Conservation (phyloP, 352 stramenopile species). For the Pythium sp. region DNA sequence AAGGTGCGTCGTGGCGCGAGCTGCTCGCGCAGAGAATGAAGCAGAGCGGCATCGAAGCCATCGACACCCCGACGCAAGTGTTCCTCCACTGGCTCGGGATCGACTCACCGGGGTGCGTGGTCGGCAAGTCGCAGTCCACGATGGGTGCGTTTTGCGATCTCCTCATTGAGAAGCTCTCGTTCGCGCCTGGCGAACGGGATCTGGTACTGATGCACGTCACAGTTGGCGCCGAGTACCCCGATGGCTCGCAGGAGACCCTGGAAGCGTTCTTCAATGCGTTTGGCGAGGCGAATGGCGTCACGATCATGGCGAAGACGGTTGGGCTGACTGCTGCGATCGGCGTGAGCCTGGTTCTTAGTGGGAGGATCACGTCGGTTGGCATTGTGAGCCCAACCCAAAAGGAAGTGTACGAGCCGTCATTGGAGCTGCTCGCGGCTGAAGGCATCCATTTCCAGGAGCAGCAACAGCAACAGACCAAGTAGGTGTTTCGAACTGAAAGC, state of each 20-base stretch:
- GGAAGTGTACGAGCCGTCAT: slow-evolving; percentile 56
- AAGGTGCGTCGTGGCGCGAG: slow-evolving; percentile 38
- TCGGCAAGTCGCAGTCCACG: slow-evolving; percentile 23
- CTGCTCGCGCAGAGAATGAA: slow-evolving; percentile 34
- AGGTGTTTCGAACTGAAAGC: not conserved
- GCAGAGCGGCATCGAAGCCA: slow-evolving; percentile 16
- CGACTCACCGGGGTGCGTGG: slow-evolving; percentile 15
- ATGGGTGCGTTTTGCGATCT: slow-evolving; percentile 45
- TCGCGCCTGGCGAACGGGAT: slow-evolving; percentile 64
- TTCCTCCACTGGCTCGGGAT: slow-evolving; percentile 42
- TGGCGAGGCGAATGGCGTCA: slow-evolving; percentile 41
- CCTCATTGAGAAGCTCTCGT: slow-evolving; percentile 57
- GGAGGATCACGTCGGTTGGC: slow-evolving; percentile 37
- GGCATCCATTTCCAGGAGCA: slow-evolving; percentile 44
- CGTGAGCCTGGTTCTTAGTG: slow-evolving; percentile 71
- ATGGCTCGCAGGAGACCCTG: slow-evolving; percentile 44
- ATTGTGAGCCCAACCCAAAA: slow-evolving; percentile 50
- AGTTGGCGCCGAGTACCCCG: slow-evolving; percentile 33
- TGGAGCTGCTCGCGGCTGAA: slow-evolving; percentile 36
- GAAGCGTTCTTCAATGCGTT: slow-evolving; percentile 60
- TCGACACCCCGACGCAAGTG: slow-evolving; percentile 21
- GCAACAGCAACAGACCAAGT: not conserved
- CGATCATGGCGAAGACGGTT: slow-evolving; percentile 86
- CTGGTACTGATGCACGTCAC: slow-evolving; percentile 69
- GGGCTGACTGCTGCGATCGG: slow-evolving; percentile 78